Percentiles rank a stretch among this genome's conserved stretches.
phyloP scores from a whole-genome alignment of 1,284 basidiomycete species.

The Ceratobasidium sp. region DNA sequence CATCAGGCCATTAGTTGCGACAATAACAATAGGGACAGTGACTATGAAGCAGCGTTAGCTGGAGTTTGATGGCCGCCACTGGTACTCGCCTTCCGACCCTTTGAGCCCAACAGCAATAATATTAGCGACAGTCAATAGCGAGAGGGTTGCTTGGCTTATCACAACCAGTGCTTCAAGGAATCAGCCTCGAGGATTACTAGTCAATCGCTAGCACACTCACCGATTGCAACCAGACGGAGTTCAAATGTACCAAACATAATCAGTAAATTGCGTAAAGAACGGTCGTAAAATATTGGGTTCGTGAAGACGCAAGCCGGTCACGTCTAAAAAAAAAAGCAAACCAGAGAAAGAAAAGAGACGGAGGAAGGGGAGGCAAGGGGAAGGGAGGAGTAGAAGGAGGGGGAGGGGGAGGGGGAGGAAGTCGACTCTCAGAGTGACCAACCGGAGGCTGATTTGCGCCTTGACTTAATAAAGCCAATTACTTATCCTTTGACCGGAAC shows the following conservation, averaged over 20 bases:
- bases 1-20: slow-evolving; percentile 27
- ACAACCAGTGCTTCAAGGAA: slow-evolving; percentile 1
- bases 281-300: neutral
- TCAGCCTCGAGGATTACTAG: neutral
- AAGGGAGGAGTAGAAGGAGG: neutral
- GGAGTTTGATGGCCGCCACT: neutral
- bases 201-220: slow-evolving; percentile 1
- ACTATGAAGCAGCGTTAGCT: neutral
- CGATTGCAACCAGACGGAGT: slow-evolving; percentile 19
- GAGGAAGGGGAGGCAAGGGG: neutral
- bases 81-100: slow-evolving; percentile 3
- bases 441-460: neutral
- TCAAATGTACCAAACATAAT: slow-evolving; percentile 13
- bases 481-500: slow-evolving; percentile 21
- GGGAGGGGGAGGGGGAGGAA: neutral
- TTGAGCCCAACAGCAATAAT: slow-evolving; percentile 1
- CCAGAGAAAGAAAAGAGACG: neutral
- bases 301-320: slow-evolving; percentile 23
- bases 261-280: slow-evolving; percentile 15
- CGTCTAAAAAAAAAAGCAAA: neutral
- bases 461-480: neutral
- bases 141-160: slow-evolving; percentile 3
- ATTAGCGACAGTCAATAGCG: slow-evolving; percentile 17
- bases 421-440: neutral
- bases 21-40: slow-evolving; percentile 13